phyloP scores from a whole-genome alignment of 495 filamentous ascomycete species.

The Hyphodiscus hymeniophilus region DNA sequence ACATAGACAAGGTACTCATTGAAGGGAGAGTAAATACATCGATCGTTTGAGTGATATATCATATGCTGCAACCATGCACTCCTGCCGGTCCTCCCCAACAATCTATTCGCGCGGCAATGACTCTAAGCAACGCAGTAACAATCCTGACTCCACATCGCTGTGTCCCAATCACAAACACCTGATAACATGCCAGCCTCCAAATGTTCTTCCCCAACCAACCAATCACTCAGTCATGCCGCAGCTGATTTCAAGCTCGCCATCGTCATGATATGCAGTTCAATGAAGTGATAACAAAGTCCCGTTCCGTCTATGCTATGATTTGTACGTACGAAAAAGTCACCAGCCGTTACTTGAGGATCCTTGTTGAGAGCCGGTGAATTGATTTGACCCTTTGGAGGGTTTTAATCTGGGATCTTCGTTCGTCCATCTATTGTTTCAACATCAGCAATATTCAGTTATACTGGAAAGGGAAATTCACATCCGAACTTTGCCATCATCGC shows the following conservation, averaged over 20 bases:
- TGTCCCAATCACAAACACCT: constrained; percentile 11
- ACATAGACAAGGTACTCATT: too few species aligned
- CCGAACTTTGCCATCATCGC: constrained; percentile 77
- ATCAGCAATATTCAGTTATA: constrained; percentile 1
- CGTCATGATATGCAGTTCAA: constrained; percentile 4
- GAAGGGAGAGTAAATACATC: too few species aligned
- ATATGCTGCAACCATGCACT: neutral
- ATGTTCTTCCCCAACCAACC: neutral
- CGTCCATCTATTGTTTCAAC: constrained; percentile 10
- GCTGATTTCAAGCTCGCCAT: neutral
- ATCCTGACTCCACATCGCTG: neutral
- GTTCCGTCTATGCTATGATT: neutral
- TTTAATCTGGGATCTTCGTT: constrained; percentile 8
- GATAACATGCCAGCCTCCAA: constrained; percentile 10
- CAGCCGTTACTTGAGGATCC: neutral
- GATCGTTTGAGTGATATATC: too few species aligned
- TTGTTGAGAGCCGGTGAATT: constrained; percentile 3
- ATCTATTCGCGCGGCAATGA: constrained; percentile 6
- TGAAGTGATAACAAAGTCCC: neutral
- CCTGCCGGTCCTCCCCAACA: too few species aligned
- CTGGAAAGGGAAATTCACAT: constrained; percentile 53
- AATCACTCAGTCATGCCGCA: constrained; percentile 1
- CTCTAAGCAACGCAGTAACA: constrained; percentile 11
- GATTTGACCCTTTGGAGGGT: neutral
- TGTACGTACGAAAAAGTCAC: too few species aligned